Base-by-base conservation (phyloP, 306 rosid genomes). In the Vigna reflexopilosa region DNA sequence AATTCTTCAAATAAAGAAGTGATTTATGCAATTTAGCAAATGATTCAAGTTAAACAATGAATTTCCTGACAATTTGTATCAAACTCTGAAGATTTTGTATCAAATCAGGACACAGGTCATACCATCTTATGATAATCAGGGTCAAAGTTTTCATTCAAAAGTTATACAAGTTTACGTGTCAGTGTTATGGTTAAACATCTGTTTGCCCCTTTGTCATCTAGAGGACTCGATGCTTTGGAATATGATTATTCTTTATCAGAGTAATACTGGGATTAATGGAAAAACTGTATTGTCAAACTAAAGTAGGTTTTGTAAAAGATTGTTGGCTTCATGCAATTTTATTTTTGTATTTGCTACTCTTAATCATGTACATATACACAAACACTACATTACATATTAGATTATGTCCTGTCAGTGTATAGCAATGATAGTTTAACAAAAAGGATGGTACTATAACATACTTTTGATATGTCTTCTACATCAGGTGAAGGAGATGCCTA, bases 401-500 rank as follows among this genome's bases (percentile, higher is more conserved):
- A 24, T 57, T 64, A 56, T 67, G 57, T 68, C 58, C 59, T 80
- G 74, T 48, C 40, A 14, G 54, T 52, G 16, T 42, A 26, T 54
- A 73, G n/a, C 26, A 16, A 45, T 51, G 59, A 50, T 70, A 50
- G 70, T 58, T 32, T 19, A 14, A 38, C 14, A 17, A 45, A 49
- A 52, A 63, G 38, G 45, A 30, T 73, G 48, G 78, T 58, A 54
- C 51, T 80, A 34, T 34, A 77, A 77, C 65, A 32, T 72, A 56
- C 74, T 52, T 56, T 22, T 70, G 67, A 30, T 67, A 75, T 81
- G 66, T 79, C 64, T 81, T 79, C 64, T 81, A 52, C 69, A 86
- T 81, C 97, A 95, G 99, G 92, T 95, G 56, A 95, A 91, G 93
- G 99, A 95, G 88, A 93, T 95, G 98, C 98, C 99, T 71, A 95